These are phyloP conservation scores for Trichoderma hamatum DNA, from an alignment of 2,329 filamentous ascomycete species.

Conservation along the genomic window DNA sequence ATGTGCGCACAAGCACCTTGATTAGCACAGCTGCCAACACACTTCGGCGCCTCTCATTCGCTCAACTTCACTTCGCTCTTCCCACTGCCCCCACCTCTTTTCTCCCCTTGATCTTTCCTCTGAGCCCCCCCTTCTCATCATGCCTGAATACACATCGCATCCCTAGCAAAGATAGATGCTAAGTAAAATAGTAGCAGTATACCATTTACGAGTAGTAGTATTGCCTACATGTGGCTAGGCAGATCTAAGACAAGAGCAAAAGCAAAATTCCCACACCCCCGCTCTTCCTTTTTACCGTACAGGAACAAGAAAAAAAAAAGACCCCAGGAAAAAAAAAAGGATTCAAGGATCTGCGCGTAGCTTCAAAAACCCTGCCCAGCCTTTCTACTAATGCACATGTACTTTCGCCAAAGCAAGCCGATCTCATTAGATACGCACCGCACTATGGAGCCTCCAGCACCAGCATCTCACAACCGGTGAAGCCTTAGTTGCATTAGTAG, in stretches of 20 bases:
- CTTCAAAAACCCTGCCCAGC: background rate
- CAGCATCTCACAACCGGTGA: background rate
- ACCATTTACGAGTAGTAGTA: too few relatives aligned
- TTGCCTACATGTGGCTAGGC: background rate
- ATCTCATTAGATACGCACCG: background rate
- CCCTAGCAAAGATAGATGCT: background rate
- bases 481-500: background rate
- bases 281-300: background rate
- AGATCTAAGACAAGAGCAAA: constrained; percentile 4
- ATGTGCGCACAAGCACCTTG: background rate
- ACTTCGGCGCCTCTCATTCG: constrained; percentile 8
- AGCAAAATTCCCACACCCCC: background rate
- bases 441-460: too few relatives aligned
- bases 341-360: constrained; percentile 14
- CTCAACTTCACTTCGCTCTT: background rate
- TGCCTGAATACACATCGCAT: background rate
- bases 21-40: constrained; percentile 18
- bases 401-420: background rate
- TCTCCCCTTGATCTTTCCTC: background rate
- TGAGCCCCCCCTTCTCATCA: background rate
- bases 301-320: background rate
- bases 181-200: background rate
- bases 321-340: background rate
- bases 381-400: background rate
- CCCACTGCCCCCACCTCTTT: background rate